phyloP scores from a whole-genome alignment of 352 stramenopile genomes.

The Phytopythium oedochilum region DNA sequence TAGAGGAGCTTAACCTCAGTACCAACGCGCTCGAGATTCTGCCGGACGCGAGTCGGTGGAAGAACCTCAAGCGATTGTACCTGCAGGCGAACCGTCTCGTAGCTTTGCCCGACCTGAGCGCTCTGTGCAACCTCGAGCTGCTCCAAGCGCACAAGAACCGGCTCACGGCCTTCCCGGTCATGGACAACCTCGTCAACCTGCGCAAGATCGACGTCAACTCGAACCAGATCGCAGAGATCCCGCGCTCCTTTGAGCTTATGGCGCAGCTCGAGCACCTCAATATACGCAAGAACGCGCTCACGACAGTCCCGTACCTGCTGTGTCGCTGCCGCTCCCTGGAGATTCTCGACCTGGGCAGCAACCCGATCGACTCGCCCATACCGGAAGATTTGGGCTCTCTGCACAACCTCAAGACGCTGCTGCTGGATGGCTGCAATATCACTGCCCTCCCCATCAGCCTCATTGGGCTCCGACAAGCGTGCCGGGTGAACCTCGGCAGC shows the following conservation, averaged over 20 bases:
- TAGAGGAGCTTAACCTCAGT: conserved; percentile 73
- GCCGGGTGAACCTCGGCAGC: conserved; percentile 53
- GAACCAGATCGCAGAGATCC: conserved; percentile 54
- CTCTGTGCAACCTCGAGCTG: conserved; percentile 53
- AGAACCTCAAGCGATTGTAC: conserved; percentile 50
- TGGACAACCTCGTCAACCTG: conserved; percentile 55
- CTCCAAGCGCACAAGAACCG: conserved; percentile 61
- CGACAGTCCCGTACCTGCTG: conserved; percentile 39
- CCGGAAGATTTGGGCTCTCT: conserved; percentile 39
- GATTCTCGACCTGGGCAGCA: conserved; percentile 67
- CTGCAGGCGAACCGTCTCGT: conserved; percentile 51
- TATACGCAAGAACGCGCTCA: conserved; percentile 56
- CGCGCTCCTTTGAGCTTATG: conserved; percentile 47
- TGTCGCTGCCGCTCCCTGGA: conserved; percentile 40
- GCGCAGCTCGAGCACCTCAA: conserved; percentile 57
- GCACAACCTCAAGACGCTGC: conserved; percentile 53
- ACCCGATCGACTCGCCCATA: conserved; percentile 43
- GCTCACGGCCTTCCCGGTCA: conserved; percentile 48
- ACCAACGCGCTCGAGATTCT: conserved; percentile 47
- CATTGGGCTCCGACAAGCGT: conserved; percentile 40
- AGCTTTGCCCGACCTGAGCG: conserved; percentile 37
- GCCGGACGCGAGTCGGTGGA: conserved; percentile 40
- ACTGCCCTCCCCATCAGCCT: conserved; percentile 60
- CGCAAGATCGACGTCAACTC: conserved; percentile 78
- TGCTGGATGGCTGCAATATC: conserved; percentile 50